Percentiles rank a stretch among this genome's conserved stretches.
phyloP scores from a whole-genome alignment of 208 protist genomes.

The Angomonas deanei region DNA sequence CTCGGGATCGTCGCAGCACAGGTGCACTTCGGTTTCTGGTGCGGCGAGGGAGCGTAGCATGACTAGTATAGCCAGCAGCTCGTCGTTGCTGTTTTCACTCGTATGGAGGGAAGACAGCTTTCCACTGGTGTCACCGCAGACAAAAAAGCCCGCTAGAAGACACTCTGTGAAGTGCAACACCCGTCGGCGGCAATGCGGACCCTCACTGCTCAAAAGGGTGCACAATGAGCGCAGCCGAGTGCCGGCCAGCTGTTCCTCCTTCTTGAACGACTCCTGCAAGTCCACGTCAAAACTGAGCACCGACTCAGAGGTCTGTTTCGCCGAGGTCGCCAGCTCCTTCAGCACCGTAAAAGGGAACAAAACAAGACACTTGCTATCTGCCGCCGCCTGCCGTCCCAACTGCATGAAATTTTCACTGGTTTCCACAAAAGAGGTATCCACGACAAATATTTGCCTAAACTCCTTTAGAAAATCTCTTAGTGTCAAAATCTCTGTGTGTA shows the following conservation, averaged over 20 bases:
- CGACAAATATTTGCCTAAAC: slow-evolving; percentile 48
- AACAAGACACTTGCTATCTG: slow-evolving; percentile 18
- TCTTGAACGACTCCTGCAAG: slow-evolving; percentile 36
- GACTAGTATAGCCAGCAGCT: slow-evolving; percentile 57
- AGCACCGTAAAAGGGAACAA: slow-evolving; percentile 59
- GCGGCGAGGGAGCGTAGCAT: slow-evolving; percentile 53
- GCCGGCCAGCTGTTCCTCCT: slow-evolving; percentile 57
- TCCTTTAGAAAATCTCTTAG: slow-evolving; percentile 27
- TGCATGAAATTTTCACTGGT: slow-evolving; percentile 60
- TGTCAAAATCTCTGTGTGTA: slow-evolving; percentile 39
- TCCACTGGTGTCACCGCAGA: too few species aligned
- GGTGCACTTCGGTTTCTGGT: slow-evolving; percentile 21
- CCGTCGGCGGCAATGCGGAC: slow-evolving; percentile 11
- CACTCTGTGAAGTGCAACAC: slow-evolving; percentile 82
- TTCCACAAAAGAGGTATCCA: slow-evolving; percentile 85
- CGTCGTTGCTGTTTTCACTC: slow-evolving; percentile 41
- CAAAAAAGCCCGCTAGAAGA: slow-evolving; percentile 34
- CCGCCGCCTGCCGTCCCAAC: slow-evolving; percentile 14
- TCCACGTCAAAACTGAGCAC: slow-evolving; percentile 50
- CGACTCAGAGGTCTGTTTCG: slow-evolving; percentile 14
- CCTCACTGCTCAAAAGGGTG: not conserved
- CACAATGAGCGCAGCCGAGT: slow-evolving; percentile 46
- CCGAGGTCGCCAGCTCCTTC: slow-evolving; percentile 49
- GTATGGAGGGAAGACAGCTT: not conserved
- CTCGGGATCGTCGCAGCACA: slow-evolving; percentile 65